Evolutionary conservation across 306 rosid genomes (phyloP).

Genomic region (Benincasa hispida): DNA sequence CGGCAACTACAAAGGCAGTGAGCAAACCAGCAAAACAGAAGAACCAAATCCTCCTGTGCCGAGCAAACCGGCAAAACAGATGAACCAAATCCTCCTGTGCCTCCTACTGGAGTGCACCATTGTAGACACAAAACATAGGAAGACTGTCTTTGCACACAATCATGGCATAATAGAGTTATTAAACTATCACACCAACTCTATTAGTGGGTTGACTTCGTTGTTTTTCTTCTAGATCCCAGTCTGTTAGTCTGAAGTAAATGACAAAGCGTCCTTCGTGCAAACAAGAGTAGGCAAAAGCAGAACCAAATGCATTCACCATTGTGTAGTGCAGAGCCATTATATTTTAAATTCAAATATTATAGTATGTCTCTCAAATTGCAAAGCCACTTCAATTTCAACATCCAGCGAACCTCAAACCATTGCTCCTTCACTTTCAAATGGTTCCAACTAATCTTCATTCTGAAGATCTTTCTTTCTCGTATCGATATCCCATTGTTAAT

Average conservation of each 20-base stretch:
- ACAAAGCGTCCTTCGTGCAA: neutral
- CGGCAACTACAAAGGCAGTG: neutral
- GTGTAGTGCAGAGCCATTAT: neutral
- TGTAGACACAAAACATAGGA: neutral
- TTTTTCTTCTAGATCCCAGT: neutral
- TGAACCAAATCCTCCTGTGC: neutral
- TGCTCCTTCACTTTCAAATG: neutral
- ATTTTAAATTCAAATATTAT: neutral
- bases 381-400: neutral
- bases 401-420: neutral
- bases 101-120: neutral
- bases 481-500: neutral
- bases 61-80: neutral
- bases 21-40: neutral
- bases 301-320: neutral
- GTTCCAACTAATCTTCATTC: neutral
- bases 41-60: neutral
- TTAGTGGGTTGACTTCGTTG: neutral
- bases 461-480: neutral
- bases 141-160: neutral
- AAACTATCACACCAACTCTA: neutral
- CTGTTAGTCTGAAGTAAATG: neutral
- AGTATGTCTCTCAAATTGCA: neutral
- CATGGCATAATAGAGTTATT: neutral
- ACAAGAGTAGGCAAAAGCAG: neutral